phyloP scores from a whole-genome alignment of 148 eudicot species.

The Diospyros lotus region DNA sequence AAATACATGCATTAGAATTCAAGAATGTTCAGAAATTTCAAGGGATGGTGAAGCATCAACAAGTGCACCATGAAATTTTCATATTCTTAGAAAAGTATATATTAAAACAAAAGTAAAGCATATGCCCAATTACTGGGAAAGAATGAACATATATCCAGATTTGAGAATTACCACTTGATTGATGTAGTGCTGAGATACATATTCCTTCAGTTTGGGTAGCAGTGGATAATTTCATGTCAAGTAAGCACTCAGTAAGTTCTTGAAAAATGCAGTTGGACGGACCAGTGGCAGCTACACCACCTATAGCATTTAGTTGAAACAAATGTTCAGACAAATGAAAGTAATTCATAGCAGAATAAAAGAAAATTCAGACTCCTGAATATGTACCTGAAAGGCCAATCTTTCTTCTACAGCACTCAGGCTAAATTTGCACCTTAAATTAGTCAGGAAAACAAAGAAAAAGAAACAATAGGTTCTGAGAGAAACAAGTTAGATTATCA shows the following conservation, averaged over 20 bases:
- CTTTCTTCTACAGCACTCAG: constrained; percentile 51
- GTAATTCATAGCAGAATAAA: constrained; percentile 6
- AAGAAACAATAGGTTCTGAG: neutral
- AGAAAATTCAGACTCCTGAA: constrained; percentile 7
- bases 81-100: neutral
- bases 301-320: constrained; percentile 12
- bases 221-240: constrained; percentile 57
- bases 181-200: constrained; percentile 56
- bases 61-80: neutral
- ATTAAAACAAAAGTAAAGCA: neutral
- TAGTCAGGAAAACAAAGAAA: constrained; percentile 16
- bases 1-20: neutral
- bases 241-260: constrained; percentile 49
- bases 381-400: constrained; percentile 46
- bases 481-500: neutral
- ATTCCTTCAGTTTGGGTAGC: constrained; percentile 38
- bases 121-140: neutral
- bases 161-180: constrained; percentile 62
- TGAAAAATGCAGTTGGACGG: constrained; percentile 56
- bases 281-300: constrained; percentile 21
- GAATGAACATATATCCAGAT: neutral
- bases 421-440: constrained; percentile 33
- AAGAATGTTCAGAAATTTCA: neutral
- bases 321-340: neutral
- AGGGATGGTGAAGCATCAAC: neutral